These are phyloP conservation scores for Isoetes engelmannii DNA, from an alignment of 83 land plant genomes.

Conservation along the genomic window DNA sequence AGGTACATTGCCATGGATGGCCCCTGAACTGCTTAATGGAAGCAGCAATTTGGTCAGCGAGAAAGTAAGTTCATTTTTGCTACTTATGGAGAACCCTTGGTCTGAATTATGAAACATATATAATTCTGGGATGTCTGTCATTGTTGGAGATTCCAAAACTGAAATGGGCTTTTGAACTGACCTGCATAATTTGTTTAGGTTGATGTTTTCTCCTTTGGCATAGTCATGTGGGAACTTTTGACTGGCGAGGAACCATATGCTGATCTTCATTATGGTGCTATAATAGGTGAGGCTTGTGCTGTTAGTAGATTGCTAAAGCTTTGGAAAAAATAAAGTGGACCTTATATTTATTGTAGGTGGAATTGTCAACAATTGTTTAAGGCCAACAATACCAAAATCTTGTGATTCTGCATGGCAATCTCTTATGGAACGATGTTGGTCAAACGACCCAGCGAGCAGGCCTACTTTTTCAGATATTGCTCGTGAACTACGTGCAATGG, in stretches of 20 bases:
- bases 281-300: background rate
- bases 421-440: conserved; percentile 69
- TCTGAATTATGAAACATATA: too few relatives aligned
- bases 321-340: background rate
- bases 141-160: too few relatives aligned
- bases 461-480: conserved; percentile 64
- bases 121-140: too few relatives aligned
- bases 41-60: conserved; percentile 44
- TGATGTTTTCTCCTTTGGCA: conserved; percentile 14
- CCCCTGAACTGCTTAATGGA: conserved; percentile 44
- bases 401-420: conserved; percentile 62
- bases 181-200: background rate
- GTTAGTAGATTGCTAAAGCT: background rate
- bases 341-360: conserved; percentile 14
- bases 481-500: conserved; percentile 40
- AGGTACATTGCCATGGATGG: conserved; percentile 71
- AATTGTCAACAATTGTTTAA: conserved; percentile 51
- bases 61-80: conserved; percentile 34
- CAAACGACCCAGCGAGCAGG: conserved; percentile 44
- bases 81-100: too few relatives aligned
- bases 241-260: conserved; percentile 17
- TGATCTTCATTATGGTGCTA: conserved; percentile 3
- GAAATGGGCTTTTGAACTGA: too few relatives aligned
- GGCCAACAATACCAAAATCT: conserved; percentile 49
- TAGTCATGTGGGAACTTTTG: conserved; percentile 11